A percentile compares a stretch with the other conserved stretches of the same genome.
These are phyloP conservation scores for Colletotrichum truncatum DNA, from an alignment of 2,329 filamentous ascomycete genomes.

Conservation along the genomic window DNA sequence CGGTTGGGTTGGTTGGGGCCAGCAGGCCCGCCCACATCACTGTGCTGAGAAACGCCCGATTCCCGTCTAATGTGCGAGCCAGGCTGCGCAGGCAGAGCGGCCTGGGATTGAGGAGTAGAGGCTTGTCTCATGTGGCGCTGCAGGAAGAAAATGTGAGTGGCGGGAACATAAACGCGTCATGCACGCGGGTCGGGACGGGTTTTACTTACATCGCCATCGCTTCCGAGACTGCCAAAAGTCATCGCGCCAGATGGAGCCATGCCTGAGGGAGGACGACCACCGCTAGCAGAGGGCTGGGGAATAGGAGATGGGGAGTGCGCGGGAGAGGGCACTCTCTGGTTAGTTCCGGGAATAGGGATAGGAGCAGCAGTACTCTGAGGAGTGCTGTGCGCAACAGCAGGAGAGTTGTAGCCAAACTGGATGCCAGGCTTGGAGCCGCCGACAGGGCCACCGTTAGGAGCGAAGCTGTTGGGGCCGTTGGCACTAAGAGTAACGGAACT, in stretches of 20 bases:
- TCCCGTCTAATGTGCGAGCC: slow-evolving; percentile 82
- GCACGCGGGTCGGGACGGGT: background rate
- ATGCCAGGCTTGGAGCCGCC: slow-evolving; percentile 72
- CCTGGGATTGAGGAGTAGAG: slow-evolving; percentile 66
- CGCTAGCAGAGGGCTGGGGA: slow-evolving; percentile 84
- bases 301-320: slow-evolving; percentile 92
- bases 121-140: slow-evolving; percentile 76
- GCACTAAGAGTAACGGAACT: slow-evolving; percentile 92
- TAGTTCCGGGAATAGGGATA: slow-evolving; percentile 69
- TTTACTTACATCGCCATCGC: slow-evolving; percentile 81
- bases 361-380: slow-evolving; percentile 66
- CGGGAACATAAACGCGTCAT: background rate
- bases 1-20: slow-evolving; percentile 68
- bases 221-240: slow-evolving; percentile 85
- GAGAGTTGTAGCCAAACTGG: slow-evolving; percentile 85
- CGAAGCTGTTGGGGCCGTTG: slow-evolving; percentile 78
- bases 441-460: slow-evolving; percentile 76
- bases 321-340: slow-evolving; percentile 81
- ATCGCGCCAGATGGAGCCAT: slow-evolving; percentile 74
- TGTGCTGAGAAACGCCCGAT: slow-evolving; percentile 58
- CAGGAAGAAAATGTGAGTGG: background rate
- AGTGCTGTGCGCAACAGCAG: slow-evolving; percentile 72
- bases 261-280: slow-evolving; percentile 84
- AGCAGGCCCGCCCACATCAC: slow-evolving; percentile 73
- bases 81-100: slow-evolving; percentile 70